phyloP scores from a whole-genome alignment of 257 asterid species.

The Rubia yunnanensis region DNA sequence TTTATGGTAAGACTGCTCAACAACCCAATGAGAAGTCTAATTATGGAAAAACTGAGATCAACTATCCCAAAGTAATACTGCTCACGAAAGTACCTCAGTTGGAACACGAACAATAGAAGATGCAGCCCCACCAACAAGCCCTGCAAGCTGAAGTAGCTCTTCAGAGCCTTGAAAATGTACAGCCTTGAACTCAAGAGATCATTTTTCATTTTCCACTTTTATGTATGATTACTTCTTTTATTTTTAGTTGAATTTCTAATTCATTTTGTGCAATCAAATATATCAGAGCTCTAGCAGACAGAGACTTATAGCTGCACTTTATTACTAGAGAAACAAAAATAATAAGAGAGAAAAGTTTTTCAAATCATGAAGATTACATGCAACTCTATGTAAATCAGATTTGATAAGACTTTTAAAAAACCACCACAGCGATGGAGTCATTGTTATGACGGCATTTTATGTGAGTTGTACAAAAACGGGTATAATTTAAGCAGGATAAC shows the following conservation, averaged over 20 bases:
- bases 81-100: constrained; percentile 39
- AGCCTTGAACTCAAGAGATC: neutral
- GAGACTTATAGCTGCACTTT: neutral
- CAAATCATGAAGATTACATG: neutral
- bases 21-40: constrained; percentile 32
- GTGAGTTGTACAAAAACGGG: neutral
- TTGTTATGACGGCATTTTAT: neutral
- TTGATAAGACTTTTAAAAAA: neutral
- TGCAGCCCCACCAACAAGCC: constrained; percentile 64
- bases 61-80: neutral
- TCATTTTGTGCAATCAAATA: neutral
- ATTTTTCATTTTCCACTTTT: neutral
- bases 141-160: constrained; percentile 48
- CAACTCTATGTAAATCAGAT: neutral
- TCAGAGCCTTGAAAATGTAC: constrained; percentile 11
- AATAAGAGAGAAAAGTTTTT: neutral
- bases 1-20: constrained; percentile 31
- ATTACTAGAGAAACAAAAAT: neutral
- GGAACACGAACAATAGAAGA: constrained; percentile 66
- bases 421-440: neutral
- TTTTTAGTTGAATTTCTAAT: neutral
- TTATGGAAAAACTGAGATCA: constrained; percentile 6
- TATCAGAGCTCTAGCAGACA: neutral
- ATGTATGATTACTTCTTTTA: neutral
- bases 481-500: neutral